Percentiles rank a stretch among this genome's conserved stretches.
Conservation (phyloP, 306 rosid species). For the Cicer judaicum region DNA sequence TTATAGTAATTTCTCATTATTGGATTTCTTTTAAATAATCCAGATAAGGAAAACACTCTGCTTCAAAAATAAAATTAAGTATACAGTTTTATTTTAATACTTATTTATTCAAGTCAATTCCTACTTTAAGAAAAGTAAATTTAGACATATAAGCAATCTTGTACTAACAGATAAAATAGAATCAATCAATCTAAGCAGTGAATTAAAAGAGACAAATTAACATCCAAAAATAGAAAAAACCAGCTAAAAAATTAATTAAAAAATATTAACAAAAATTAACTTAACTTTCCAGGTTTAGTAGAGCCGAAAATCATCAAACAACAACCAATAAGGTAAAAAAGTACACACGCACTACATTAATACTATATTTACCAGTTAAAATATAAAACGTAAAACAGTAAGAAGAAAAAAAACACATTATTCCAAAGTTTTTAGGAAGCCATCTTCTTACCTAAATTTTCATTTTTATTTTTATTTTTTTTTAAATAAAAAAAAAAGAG, state of each 20-base stretch:
- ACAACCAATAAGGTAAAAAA: background rate
- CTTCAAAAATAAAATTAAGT: background rate
- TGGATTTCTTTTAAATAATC: too few species aligned
- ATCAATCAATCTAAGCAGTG: conserved; percentile 5
- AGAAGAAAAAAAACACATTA: background rate
- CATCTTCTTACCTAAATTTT: background rate
- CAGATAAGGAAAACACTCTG: background rate
- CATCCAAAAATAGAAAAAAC: background rate
- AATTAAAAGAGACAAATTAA: conserved; percentile 30
- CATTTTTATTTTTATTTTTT: background rate
- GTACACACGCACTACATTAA: conserved; percentile 21
- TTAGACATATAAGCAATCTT: conserved; percentile 15
- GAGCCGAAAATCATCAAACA: conserved; percentile 10
- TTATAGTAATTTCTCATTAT: too few species aligned
- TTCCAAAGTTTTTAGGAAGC: background rate
- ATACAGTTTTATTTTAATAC: background rate
- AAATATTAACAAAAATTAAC: background rate
- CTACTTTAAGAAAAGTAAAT: conserved; percentile 5
- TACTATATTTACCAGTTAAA: background rate
- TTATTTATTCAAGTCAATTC: conserved; percentile 3
- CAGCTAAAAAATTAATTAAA: background rate
- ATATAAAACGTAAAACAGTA: background rate
- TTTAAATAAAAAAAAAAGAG: background rate
- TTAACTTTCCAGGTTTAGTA: background rate
- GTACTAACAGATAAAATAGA: background rate